phyloP scores from a whole-genome alignment of 495 filamentous ascomycete species.

The Daldinia vernicosa region DNA sequence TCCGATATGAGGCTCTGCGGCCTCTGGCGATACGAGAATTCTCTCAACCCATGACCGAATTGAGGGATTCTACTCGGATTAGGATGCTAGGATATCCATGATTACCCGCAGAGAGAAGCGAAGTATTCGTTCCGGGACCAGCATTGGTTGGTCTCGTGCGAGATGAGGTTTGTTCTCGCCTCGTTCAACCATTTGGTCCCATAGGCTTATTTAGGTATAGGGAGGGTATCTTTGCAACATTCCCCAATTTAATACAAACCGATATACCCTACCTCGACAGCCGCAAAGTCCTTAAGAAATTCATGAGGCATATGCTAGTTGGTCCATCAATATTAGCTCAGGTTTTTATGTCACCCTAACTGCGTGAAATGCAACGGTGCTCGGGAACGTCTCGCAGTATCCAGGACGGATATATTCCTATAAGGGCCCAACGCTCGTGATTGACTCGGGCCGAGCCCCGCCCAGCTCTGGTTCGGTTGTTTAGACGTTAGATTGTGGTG shows the following conservation, averaged over 20 bases:
- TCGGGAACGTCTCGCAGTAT: not conserved
- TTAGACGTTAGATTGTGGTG: not conserved
- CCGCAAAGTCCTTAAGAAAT: constrained; percentile 3
- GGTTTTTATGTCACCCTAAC: not conserved
- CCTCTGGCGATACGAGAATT: not conserved
- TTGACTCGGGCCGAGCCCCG: constrained; percentile 8
- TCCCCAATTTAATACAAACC: constrained; percentile 17
- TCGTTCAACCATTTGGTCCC: not conserved
- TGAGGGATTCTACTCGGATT: not conserved
- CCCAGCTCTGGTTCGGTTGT: not conserved
- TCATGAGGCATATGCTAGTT: constrained; percentile 4
- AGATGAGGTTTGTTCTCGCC: constrained; percentile 12
- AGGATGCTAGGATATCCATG: not conserved
- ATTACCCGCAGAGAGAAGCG: not conserved
- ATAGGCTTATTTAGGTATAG: constrained; percentile 16
- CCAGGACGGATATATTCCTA: not conserved
- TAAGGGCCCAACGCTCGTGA: not conserved
- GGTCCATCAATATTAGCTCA: not conserved
- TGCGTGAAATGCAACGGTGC: not conserved
- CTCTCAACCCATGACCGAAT: not conserved
- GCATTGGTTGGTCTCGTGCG: not conserved
- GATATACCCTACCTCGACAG: constrained; percentile 4
- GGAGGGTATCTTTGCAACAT: constrained; percentile 15
- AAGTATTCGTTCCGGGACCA: not conserved
- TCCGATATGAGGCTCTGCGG: not conserved